Evolutionary conservation across 495 filamentous ascomycete genomes (phyloP), one percentile per base, ranked within the genome.

Genomic region (Aspergillus taichungensis): DNA sequence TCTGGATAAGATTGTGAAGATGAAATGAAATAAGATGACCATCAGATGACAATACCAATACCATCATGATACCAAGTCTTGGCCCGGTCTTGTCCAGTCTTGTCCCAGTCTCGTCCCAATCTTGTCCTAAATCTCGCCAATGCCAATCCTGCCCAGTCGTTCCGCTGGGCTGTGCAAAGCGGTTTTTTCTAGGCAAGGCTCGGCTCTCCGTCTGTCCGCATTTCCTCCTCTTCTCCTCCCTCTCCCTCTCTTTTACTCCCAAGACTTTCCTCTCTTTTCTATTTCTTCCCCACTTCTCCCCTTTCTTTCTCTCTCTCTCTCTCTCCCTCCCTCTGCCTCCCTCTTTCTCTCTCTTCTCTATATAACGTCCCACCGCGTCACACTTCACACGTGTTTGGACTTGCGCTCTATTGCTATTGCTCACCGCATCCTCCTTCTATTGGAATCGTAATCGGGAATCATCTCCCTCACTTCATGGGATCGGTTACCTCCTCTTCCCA

Each of bases 171-270:
- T 58, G 54, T 54, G 59, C 57, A 62, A 24, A 56, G 53, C 50
- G 55, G 47, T 34, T 45, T 68, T 63, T 58, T 64, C 64, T 69
- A 54, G 66, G 64, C 66, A 66, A 60, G 55, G 51, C 60, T 67
- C 63, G 63, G 62, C 63, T 63, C 18, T 24, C 56, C 33, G 45
- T 37, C 29, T 36, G 49, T 46, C 49, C 43, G 49, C 49, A 47
- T 40, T 43, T 43, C 37, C 49, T 42, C 51, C 51, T 50, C 50
- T 43, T 44, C n/a, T 50, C 53, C 47, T 50, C 47, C 40, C 45
- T 53, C 42, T 45, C 49, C 53, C 50, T 56, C 59, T 54, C 50
- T 48, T 49, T 2, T 2, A 54, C 54, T 51, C 49, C 60, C 57
- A 52, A 54, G 53, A 52, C 45, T 51, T 36, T 52, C 50, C 51